Conservation (phyloP, 2,329 filamentous ascomycete genomes). For the Incumbomyces delicatus region DNA sequence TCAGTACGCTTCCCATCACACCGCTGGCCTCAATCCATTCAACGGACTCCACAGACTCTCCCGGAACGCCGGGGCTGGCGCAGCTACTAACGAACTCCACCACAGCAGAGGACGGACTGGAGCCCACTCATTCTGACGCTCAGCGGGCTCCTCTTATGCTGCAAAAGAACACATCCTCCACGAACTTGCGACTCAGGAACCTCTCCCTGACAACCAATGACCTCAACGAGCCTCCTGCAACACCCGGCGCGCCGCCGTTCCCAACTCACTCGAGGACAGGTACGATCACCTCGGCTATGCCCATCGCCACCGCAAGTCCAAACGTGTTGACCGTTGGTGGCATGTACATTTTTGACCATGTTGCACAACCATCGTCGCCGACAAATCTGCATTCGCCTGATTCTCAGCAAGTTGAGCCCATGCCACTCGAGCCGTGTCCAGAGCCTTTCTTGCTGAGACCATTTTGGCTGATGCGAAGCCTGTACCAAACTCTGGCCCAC, state of each 20-base stretch:
- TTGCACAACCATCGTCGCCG: constrained; percentile 57
- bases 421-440: constrained; percentile 81
- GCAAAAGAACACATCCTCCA: constrained; percentile 61
- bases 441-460: constrained; percentile 81
- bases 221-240: constrained; percentile 57
- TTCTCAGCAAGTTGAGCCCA: constrained; percentile 49
- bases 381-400: constrained; percentile 49
- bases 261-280: constrained; percentile 37
- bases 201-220: constrained; percentile 55
- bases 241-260: constrained; percentile 62
- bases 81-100: constrained; percentile 35
- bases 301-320: constrained; percentile 58
- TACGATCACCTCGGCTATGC: constrained; percentile 45
- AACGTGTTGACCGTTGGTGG: constrained; percentile 52
- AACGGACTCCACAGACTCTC: constrained; percentile 30
- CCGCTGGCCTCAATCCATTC: constrained; percentile 15
- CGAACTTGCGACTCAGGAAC: constrained; percentile 62
- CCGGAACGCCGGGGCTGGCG: constrained; percentile 32
- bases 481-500: constrained; percentile 87
- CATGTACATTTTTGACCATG: constrained; percentile 70
- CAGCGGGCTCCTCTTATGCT: constrained; percentile 27
- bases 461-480: constrained; percentile 93
- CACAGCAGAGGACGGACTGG: constrained; percentile 27
- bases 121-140: constrained; percentile 24
- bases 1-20: constrained; percentile 12